Evolutionary conservation across 2,329 filamentous ascomycete species (phyloP), one percentile per base, ranked within the genome.

Genomic region (Thyridium curvatum): DNA sequence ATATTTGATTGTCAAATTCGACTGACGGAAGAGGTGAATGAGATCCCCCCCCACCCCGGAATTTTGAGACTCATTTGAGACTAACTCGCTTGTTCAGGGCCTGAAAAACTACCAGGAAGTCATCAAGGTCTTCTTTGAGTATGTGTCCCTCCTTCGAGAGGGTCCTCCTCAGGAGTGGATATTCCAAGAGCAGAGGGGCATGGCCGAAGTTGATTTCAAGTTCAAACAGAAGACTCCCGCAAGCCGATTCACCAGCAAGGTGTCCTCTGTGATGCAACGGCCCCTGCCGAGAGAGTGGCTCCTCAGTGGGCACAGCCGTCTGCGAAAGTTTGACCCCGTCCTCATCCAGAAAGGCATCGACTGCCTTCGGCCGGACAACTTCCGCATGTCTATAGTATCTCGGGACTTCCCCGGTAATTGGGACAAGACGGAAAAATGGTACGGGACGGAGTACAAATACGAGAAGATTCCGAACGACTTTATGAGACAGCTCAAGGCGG

Each of bases 391-490:
- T 2, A 72, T 97, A 36, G 79, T 94, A 18, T 91, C 88, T 17
- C 86, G 89, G 54, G 83, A 86, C 8, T 85, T 82, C 49, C 90
- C 90, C 0, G 90, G 88, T 0, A 74, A 79, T 37, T 96, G 88
- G 86, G 76, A 94, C 47, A 67, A 82, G 58, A 94, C 85, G 55
- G 93, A 98, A 66, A 88, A 90, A 57, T 98, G 93, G 93, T 98
- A 98, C 52, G 91, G 91, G 8, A 98, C 93, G 0, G 90, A 97
- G 54, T 94, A 96, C 64, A 86, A 80, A 46, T 74, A 82, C 26
- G 85, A 94, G 55, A 84, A 80, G 54, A 86, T 98, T 29, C 82
- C 90, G 0, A 57, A 72, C 12, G 80, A 89, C 14, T 82, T 96
- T 50, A 69, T 94, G 58, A 65, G 71, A 10, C 81, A 87, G 37